A percentile compares a stretch with the other conserved stretches of the same genome.
These are phyloP conservation scores for Mycena sanguinolenta DNA, from an alignment of 768 basidiomycete genomes.

Conservation along the genomic window DNA sequence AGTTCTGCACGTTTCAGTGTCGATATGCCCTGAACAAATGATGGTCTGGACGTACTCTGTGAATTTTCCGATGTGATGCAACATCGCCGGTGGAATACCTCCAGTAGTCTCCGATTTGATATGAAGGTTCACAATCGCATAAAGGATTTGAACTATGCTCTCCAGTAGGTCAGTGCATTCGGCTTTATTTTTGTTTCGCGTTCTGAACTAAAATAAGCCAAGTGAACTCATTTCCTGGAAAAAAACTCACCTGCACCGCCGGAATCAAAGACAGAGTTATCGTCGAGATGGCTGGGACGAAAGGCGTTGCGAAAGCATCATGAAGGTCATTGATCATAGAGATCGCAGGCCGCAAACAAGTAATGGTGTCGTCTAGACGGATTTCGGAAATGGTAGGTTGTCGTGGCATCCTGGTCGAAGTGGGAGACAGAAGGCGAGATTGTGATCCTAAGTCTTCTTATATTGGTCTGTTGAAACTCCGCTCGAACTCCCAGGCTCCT, in stretches of 20 bases:
- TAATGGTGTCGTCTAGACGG: background rate
- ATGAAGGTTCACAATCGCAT: background rate
- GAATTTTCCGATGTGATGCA: background rate
- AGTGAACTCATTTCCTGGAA: background rate
- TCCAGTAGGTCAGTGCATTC: background rate
- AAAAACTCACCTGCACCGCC: background rate
- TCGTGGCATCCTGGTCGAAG: background rate
- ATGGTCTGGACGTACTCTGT: background rate
- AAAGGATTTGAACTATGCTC: background rate
- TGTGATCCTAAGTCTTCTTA: too few species aligned
- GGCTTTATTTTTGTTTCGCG: background rate
- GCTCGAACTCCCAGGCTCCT: too few species aligned
- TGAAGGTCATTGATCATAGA: background rate
- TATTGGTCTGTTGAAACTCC: too few species aligned
- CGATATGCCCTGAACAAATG: background rate
- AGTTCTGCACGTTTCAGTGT: background rate
- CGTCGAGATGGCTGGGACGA: background rate
- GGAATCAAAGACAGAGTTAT: background rate
- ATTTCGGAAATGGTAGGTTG: background rate
- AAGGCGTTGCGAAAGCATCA: background rate
- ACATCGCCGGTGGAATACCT: background rate
- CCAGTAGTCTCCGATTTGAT: background rate
- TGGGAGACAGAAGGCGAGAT: too few species aligned
- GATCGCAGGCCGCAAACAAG: background rate
- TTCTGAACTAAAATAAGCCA: background rate